Evolutionary conservation across 345 rosid genomes (phyloP), one percentile per base, ranked within the genome.

Genomic region (Populus tremula): DNA sequence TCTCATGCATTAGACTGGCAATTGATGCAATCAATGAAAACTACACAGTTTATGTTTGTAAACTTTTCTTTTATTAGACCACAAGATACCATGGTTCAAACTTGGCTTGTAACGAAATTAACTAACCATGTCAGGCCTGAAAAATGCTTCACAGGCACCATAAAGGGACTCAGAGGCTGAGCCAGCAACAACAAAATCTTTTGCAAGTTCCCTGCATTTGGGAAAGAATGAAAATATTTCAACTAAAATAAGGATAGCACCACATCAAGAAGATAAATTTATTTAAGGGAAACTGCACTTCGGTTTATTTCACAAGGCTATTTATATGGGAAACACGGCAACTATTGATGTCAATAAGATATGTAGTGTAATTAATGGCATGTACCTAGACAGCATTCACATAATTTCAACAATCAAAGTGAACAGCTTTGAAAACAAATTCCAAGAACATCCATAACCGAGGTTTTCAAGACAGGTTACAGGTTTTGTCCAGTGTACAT

Each of bases 101-200:
- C 35, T 5, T 36, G 11, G 5, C 27, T 47, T 61, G 21, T 7
- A 47, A 2, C 11, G 11, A 64, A 43, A 68, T 18, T 64, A 73
- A 85, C 95, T 43, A 82, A 96, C 99, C 98, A 96, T 90, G 78
- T 96, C 89, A 62, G 96, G 97, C 87, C 88, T 93, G 87, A 82
- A 96, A 93, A 93, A 89, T 10, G 98, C 89, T 80, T 96, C 97
- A 63, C 99, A 93, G 38, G 99, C 98, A 76, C 98, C 98, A 83
- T 93, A 96, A 2, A 96, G 94, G 71, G 99, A 93, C 79, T 96
- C 69, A 65, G 94, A 85, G 74, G 94, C 93, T 84, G 93, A 88
- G 50, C 98, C 98, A 76, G 91, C 92, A 36, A 93, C 98, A 77
- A 91, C 96, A 85, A 91, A 91, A 86, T 93, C 98, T 84, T 91